Base-by-base conservation (phyloP, 2,329 filamentous ascomycete genomes). In the Aspergillus awamori region DNA sequence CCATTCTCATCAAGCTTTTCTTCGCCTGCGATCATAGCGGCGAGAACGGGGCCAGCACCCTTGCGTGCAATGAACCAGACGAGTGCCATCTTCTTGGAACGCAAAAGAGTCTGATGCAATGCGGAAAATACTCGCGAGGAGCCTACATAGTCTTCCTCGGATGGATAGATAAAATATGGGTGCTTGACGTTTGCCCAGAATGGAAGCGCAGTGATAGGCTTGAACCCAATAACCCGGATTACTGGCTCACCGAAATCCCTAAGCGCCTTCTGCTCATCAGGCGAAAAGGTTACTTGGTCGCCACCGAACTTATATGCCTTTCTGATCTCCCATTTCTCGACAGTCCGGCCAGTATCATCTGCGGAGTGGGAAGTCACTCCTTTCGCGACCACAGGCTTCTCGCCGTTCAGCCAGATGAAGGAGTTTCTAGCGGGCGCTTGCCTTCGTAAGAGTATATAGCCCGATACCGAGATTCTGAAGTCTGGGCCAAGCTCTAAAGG, bases 261-360 rank as follows among this genome's bases (percentile, higher is more conserved):
- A 61, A 99, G 83, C 20, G 84, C 80, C 60, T 89, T 89, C 62
- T 94, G 87, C 74, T 99, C 94, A 36, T 97, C 93, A 0, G 88
- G 85, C 0, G 88, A 88, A 74, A 99, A 99, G 53, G 89, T 85
- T 51, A 99, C 87, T 52, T 92, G 92, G 66, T 96, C 92, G 41
- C 92, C 93, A 11, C 94, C 95, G 72, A 98, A 98, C 70, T 95
- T 97, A 82, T 95, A 99, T 0, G 94, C 95, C 76, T 95, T 97
- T 61, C 90, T 90, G 20, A 96, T 86, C 70, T 98, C 93, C 3
- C 79, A 80, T 68, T 93, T 93, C 64, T 96, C 89, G 0, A 98
- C 87, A 0, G 87, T 86, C 39, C 88, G 84, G 2, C 89, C 86
- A 17, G 88, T 93, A 67, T 96, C 92, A 63, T 92, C 90, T 4